Evolutionary conservation across 306 rosid species (phyloP).

Genomic region (Heteromeles arbutifolia): DNA sequence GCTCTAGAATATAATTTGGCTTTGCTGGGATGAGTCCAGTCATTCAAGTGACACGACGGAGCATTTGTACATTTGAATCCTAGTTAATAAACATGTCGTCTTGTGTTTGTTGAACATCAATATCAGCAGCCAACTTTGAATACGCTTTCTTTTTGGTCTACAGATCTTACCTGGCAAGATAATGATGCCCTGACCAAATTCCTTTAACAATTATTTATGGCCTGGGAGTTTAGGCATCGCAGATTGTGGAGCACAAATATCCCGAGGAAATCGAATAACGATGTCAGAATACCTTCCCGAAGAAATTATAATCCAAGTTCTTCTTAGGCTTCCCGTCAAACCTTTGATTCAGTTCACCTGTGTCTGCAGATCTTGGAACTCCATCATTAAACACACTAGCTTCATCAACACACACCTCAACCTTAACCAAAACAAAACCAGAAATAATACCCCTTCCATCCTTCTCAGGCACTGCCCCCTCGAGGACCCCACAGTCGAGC

Average conservation of each 20-base stretch:
- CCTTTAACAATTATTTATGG: no score
- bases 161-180: no score
- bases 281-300: not conserved
- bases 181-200: no score
- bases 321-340: constrained; percentile 7
- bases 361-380: constrained; percentile 9
- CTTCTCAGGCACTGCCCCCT: constrained; percentile 13
- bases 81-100: no score
- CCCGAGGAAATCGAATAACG: not conserved
- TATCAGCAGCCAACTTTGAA: no score
- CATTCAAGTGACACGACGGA: no score
- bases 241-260: not conserved
- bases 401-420: constrained; percentile 10
- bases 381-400: not conserved
- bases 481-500: not conserved
- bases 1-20: no score
- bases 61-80: no score
- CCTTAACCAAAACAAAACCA: not conserved
- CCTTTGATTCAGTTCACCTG: not conserved
- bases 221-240: no score
- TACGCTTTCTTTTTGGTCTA: no score
- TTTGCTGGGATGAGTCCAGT: no score
- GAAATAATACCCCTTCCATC: not conserved
- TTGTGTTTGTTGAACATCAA: no score
- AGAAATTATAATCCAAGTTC: constrained; percentile 2